Percentiles rank a stretch among this genome's conserved stretches.
Conservation (phyloP, 805 yeast genomes). For the Yamadazyma sp. region DNA sequence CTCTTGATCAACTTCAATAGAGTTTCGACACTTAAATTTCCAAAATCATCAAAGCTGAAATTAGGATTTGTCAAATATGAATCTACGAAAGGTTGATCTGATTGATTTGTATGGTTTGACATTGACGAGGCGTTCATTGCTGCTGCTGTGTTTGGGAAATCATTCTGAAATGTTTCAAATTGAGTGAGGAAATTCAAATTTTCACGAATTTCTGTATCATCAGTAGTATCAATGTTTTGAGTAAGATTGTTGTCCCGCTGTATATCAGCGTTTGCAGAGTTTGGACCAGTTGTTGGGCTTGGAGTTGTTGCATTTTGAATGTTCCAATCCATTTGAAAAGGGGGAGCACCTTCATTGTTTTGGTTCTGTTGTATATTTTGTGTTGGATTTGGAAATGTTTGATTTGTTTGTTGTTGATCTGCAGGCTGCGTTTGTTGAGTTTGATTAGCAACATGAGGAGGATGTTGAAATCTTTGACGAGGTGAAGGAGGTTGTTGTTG, state of each 20-base stretch:
- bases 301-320: too few relatives aligned
- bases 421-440: slow-evolving; percentile 2
- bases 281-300: slow-evolving; percentile 1
- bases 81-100: too few relatives aligned
- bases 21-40: slow-evolving; percentile 33
- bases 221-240: not conserved
- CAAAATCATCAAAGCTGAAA: slow-evolving; percentile 39
- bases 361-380: not conserved
- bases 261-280: too few relatives aligned
- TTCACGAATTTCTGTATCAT: not conserved
- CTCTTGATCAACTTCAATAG: slow-evolving; percentile 34
- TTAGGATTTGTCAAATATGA: too few relatives aligned
- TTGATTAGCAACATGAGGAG: too few relatives aligned
- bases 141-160: slow-evolving; percentile 10
- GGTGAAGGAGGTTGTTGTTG: slow-evolving; percentile 10
- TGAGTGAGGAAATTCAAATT: slow-evolving; percentile 9
- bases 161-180: slow-evolving; percentile 14
- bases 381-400: not conserved
- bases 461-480: slow-evolving; percentile 6
- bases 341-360: too few relatives aligned
- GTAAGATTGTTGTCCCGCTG: too few relatives aligned
- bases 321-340: too few relatives aligned
- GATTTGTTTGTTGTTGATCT: slow-evolving; percentile 4
- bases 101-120: too few relatives aligned
- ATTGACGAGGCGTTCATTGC: slow-evolving; percentile 12